Evolutionary conservation across 805 yeast genomes (phyloP), one percentile per base, ranked within the genome.

Genomic region (Myxozyma melibiosi): DNA sequence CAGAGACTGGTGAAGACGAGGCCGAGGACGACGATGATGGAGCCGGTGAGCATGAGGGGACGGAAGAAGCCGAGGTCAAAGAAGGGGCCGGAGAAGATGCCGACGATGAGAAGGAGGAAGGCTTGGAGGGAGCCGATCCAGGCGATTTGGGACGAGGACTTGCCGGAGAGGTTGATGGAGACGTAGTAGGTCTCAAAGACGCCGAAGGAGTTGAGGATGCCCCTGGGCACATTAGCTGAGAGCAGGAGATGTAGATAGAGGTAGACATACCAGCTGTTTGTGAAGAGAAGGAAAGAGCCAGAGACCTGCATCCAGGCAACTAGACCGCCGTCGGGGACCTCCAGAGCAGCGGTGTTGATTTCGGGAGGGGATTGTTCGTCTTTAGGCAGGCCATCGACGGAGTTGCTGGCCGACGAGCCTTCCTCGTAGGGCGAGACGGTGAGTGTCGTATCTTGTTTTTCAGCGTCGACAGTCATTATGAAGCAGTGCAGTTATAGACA

Each of bases 191-290:
- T 57, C 50, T 70, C 67, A 42, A 61, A 70, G 0, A 58, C 68
- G 4, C 71, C 72, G 16, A 57, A 57, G 25, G 61, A 47, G 27
- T 53, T 57, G 11, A 47, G 34, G 24, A 86, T 63, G 1, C 95
- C 95, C 61, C 59, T 57, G 34, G 4, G 18, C 4, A 44, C n/a
- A n/a, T n/a, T 20, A 27, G 6, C 16, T n/a, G 24, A 5, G 14
- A 45, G 20, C 34, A 2, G 20, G n/a, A 7, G 2, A 18, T 8
- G n/a, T 2, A 18, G n/a, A n/a, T n/a, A n/a, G n/a, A 38, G 27
- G 9, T 28, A 25, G 14, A 24, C 55, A 16, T 39, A 57, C 62
- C 62, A 58, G 33, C 53, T 49, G 28, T 56, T 56, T 39, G 57
- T 40, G 31, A 55, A 50, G 27, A 58, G 30, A 22, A 57, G 39